These are phyloP conservation scores for Peronospora tabacina DNA, from an alignment of 352 stramenopile genomes.

Conservation along the genomic window DNA sequence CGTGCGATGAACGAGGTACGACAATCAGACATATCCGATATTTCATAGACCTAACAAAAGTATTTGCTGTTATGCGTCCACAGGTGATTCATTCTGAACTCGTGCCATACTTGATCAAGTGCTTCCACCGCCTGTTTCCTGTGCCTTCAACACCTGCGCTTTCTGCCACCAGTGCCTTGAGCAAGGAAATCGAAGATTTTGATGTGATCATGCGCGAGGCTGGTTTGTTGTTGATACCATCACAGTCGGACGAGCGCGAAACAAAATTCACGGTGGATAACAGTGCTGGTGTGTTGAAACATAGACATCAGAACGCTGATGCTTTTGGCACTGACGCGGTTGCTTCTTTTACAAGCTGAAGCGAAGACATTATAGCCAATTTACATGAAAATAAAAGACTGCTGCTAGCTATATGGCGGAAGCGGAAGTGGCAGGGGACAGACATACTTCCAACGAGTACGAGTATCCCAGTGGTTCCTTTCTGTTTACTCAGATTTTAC, in stretches of 20 bases:
- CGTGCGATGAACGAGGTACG: constrained; percentile 52
- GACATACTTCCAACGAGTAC: background rate
- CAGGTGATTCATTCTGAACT: constrained; percentile 52
- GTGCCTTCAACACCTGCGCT: constrained; percentile 21
- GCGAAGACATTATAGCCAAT: background rate
- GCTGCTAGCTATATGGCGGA: constrained; percentile 37
- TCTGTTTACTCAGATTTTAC: background rate
- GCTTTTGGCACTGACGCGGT: background rate
- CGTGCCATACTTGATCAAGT: constrained; percentile 61
- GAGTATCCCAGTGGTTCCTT: background rate
- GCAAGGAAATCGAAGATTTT: constrained; percentile 32
- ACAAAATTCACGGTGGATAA: constrained; percentile 25
- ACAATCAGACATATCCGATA: background rate
- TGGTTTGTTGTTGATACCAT: constrained; percentile 19
- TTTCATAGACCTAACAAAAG: background rate
- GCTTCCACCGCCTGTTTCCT: constrained; percentile 64
- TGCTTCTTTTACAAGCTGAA: background rate
- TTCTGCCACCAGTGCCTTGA: constrained; percentile 12
- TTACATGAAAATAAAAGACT: constrained; percentile 28
- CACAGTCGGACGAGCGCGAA: constrained; percentile 1
- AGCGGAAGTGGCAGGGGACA: background rate
- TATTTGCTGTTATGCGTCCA: background rate
- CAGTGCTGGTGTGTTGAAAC: constrained; percentile 14
- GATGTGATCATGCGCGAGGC: constrained; percentile 44
- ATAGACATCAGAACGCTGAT: background rate